Base-by-base conservation (phyloP, 2,329 filamentous ascomycete genomes). In the Penicillium expansum region DNA sequence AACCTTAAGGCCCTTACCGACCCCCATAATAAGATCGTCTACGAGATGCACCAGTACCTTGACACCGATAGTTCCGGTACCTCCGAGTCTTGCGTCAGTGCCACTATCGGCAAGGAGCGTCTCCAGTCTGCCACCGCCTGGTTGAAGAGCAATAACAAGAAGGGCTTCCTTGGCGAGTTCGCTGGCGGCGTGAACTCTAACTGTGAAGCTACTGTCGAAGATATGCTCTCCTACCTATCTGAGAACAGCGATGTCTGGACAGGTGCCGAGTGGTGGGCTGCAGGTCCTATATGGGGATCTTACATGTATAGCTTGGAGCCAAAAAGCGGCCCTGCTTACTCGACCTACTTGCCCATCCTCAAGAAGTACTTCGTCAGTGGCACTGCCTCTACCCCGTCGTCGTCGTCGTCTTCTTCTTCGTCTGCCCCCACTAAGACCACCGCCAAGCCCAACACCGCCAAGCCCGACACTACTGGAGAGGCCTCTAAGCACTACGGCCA, bases 231-330 rank as follows among this genome's bases (percentile, higher is more conserved):
- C 53, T 75, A 82, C 67, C 75, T 86, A 69, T 69, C 77, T 48
- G 78, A 80, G 54, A 86, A 85, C 70, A 73, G 71, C 44, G 83
- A 85, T 56, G 82, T 84, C 45, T 86, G 83, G 83, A 74, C 75
- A 24, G 83, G 82, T 14, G 82, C 79, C 58, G 64, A 83, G 29
- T 85, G 82, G 81, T 86, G 83, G 83, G 73, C 77, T 22, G 82
- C 77, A 33, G 83, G 83, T 0, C 83, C 83, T 22, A 85, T 82
- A 83, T 86, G 83, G 83, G 77, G 69, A 8, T 61, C 57, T 42
- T 74, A 74, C 62, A 71, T 69, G 62, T 72, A 70, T 58, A 64
- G 59, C 54, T 54, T 74, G 39, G 71, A 74, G 63, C 71, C 71
- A 9, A 62, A 62, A 43, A 60, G 57, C 35, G 71, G 72, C 37